Percentiles rank a stretch among this genome's conserved stretches.
Conservation (phyloP, 371 early-diverging fungal genomes). For the Mortierella sp. region DNA sequence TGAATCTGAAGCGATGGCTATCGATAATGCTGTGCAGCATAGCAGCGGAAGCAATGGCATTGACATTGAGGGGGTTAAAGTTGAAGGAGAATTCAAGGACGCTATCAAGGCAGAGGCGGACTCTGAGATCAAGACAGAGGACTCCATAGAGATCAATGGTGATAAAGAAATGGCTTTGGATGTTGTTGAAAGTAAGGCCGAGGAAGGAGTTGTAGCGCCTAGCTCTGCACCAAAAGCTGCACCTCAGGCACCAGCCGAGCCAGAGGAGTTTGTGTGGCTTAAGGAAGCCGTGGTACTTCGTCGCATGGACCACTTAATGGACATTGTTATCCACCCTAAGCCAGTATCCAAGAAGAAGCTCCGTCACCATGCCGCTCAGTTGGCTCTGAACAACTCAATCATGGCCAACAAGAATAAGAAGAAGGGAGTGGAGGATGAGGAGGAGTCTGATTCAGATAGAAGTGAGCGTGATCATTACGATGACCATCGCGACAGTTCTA, state of each 20-base stretch:
- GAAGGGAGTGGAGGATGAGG: constrained; percentile 16
- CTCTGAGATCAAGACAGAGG: constrained; percentile 1
- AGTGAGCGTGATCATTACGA: constrained; percentile 36
- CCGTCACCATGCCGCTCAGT: constrained; percentile 42
- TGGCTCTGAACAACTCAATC: constrained; percentile 48
- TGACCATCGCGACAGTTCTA: constrained; percentile 7
- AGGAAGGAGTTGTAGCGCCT: constrained; percentile 5
- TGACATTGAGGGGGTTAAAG: not conserved
- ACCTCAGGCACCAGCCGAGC: constrained; percentile 25
- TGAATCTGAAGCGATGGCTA: not conserved
- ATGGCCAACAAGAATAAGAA: constrained; percentile 35
- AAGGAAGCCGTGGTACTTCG: constrained; percentile 72
- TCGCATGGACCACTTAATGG: constrained; percentile 71
- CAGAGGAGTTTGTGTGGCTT: constrained; percentile 69
- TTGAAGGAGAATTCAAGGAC: constrained; percentile 2
- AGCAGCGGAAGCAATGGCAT: not conserved
- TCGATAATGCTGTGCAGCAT: not conserved
- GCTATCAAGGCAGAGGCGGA: constrained; percentile 7
- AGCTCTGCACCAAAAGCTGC: constrained; percentile 1
- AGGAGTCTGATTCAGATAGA: constrained; percentile 39
- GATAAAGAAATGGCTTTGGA: constrained; percentile 1
- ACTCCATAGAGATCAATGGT: not conserved
- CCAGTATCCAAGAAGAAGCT: constrained; percentile 61
- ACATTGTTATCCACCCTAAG: constrained; percentile 68
- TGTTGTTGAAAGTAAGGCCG: constrained; percentile 12